Evolutionary conservation across 2,329 filamentous ascomycete genomes (phyloP), one percentile per base, ranked within the genome.

Genomic region (Alternaria panax): DNA sequence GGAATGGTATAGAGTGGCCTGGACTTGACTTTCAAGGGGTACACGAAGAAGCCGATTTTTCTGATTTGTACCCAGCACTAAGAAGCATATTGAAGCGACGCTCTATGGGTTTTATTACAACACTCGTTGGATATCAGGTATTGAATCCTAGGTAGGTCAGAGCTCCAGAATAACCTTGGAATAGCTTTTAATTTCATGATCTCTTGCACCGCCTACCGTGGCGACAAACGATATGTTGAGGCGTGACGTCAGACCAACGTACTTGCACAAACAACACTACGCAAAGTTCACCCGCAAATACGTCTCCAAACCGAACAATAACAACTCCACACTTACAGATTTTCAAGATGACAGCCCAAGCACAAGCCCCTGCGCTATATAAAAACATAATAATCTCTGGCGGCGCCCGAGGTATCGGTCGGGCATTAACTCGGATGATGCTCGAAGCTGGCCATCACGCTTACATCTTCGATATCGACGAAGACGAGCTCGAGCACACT

Each of bases 341-440:
- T 28, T 20, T 54, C 50, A 53, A 56, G 36, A 62, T 62, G 59
- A 42, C 41, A 41, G 48, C 40, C 16, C 55, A 53, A 59, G 22
- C 56, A 46, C 54, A 41, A 36, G 55, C 40, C 12, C 56, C 56
- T 3, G 47, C 56, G 14, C 46, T 62, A 30, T 69, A 72, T 18
- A 75, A 71, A 51, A 75, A 78, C 30, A 69, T 78, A 52, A 67
- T 81, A 64, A 74, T 81, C 38, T 78, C 74, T 30, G 81, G 81
- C 24, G 81, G 78, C 25, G 81, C 80, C 5, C 77, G 78, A 42
- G 83, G 82, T n/a, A 83, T 85, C 58, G 82, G 83, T 14, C 76
- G 82, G 51, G 79, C 76, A 28, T 66, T 83, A 32, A 77, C 78
- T n/a, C 79, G 82, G 24, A 80, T 82, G 59, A 79, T 81, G 53